Percentiles rank a stretch among this genome's conserved stretches.
Evolutionary conservation across 2,329 filamentous ascomycete genomes (phyloP).

Genomic region (Aspergillus alliaceus): DNA sequence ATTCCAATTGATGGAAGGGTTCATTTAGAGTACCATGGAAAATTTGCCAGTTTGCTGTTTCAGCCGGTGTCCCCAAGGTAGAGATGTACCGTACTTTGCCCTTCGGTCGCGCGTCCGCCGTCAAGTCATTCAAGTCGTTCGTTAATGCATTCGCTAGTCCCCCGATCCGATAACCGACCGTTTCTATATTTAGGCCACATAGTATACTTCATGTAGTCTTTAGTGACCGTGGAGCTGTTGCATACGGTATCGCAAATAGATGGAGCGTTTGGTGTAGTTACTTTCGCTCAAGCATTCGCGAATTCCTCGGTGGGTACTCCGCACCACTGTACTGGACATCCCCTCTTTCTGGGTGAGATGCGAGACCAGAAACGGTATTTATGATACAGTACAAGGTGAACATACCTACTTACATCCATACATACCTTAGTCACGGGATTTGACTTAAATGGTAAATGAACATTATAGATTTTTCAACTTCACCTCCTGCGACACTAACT

Average conservation of each 20-base stretch:
- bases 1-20: not conserved
- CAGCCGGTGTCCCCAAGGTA: slow-evolving; percentile 1
- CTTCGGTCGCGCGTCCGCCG: not conserved
- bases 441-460: not conserved
- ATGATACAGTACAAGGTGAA: not conserved
- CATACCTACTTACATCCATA: no score
- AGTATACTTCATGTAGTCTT: not conserved
- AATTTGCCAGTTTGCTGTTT: slow-evolving; percentile 3
- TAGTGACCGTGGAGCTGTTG: not conserved
- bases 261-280: not conserved
- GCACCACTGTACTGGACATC: not conserved
- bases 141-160: not conserved
- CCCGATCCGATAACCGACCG: slow-evolving; percentile 2
- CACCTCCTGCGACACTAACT: not conserved
- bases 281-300: not conserved
- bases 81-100: not conserved
- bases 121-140: not conserved
- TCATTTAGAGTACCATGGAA: slow-evolving; percentile 9
- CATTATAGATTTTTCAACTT: not conserved
- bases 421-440: not conserved
- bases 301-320: not conserved
- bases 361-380: not conserved
- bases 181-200: slow-evolving; percentile 4
- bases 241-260: not conserved
- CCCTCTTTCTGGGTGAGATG: not conserved